phyloP scores from a whole-genome alignment of 148 eudicot genomes.

The Pouteria glomerata region DNA sequence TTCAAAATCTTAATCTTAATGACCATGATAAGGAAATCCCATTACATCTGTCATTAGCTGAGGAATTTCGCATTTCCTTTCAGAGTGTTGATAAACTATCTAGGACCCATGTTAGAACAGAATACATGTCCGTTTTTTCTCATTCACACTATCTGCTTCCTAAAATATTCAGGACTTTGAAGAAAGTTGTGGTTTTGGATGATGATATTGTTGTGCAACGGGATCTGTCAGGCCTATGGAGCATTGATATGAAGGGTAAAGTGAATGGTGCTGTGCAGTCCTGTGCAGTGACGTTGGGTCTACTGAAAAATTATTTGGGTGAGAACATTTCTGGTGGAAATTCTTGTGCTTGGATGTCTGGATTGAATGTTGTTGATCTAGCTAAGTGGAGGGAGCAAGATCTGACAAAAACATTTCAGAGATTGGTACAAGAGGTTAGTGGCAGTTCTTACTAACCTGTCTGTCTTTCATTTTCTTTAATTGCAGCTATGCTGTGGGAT shows the following conservation, averaged over 20 bases:
- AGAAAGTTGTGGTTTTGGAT: conserved; percentile 75
- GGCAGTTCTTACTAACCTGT: conserved; percentile 3
- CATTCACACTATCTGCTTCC: conserved; percentile 80
- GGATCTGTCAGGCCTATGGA: conserved; percentile 80
- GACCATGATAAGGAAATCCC: conserved; percentile 21
- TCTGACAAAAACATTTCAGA: conserved; percentile 50
- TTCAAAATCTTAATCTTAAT: conserved; percentile 51
- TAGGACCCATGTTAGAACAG: conserved; percentile 41
- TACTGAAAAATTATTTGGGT: conserved; percentile 49
- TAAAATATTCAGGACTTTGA: conserved; percentile 50
- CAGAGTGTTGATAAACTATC: conserved; percentile 41
- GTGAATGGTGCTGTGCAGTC: conserved; percentile 79
- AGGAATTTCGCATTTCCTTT: conserved; percentile 78
- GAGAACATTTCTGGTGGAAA: conserved; percentile 32
- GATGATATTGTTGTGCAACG: conserved; percentile 84
- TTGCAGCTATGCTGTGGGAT: not conserved
- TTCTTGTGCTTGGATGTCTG: conserved; percentile 93
- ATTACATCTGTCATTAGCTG: conserved; percentile 46
- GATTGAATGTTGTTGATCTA: conserved; percentile 80
- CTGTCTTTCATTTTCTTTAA: not conserved
- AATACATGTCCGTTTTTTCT: conserved; percentile 72
- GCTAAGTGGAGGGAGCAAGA: conserved; percentile 71
- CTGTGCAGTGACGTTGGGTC: conserved; percentile 64
- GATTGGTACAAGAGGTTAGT: conserved; percentile 67
- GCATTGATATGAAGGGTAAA: conserved; percentile 62